Base-by-base conservation (phyloP, 176 grass and related monocot species). In the Avena insularis region DNA sequence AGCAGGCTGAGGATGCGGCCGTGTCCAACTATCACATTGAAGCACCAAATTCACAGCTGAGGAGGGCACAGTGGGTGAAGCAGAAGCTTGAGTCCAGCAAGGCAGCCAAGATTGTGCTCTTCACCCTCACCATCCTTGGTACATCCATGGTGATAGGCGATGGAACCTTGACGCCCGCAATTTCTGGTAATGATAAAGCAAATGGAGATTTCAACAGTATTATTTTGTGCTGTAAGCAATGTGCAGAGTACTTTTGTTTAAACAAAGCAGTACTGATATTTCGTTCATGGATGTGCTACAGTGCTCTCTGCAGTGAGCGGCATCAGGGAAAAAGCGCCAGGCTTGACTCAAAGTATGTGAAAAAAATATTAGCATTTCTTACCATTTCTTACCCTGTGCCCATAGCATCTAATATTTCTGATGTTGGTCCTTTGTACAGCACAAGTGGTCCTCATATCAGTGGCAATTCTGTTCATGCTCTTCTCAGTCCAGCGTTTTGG, bases 141-240 rank as follows among this genome's bases (percentile, higher is more conserved):
- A 97, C 94, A 19, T 92, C 88, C 72, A 94, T 97, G 94, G 94
- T 94, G 72, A 87, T 97, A 59, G 86, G 92, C 27, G 94, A 94
- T 54, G 92, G 94, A 68, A 84, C 90, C 53, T 72, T 97, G 59
- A 97, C 94, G 5, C 90, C 94, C 1, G 79, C 83, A 7, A 97
- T 97, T 20, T 97, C 94, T 33, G 92, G 92, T 94, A 83, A 68
- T 6, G 6, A 31, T 49, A 70, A 15, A 60, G 0, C 20, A 59
- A 59, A 82, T 15, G 0, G 2, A 57, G 5, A 43, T 43, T 43
- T 43, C 40, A 43, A 7, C 40, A 20, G 55, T 57, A 57, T 8
- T 1, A 43, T 79, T 15, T 20, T 79, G 56, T 53, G 63, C 13
- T 33, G 8, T 13, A 78, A 67, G 11, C 17, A 50, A 29, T 76